Percentiles rank a stretch among this genome's conserved stretches.
Conservation (phyloP, 139 green algal genomes). For the Monoraphidium neglectum region DNA sequence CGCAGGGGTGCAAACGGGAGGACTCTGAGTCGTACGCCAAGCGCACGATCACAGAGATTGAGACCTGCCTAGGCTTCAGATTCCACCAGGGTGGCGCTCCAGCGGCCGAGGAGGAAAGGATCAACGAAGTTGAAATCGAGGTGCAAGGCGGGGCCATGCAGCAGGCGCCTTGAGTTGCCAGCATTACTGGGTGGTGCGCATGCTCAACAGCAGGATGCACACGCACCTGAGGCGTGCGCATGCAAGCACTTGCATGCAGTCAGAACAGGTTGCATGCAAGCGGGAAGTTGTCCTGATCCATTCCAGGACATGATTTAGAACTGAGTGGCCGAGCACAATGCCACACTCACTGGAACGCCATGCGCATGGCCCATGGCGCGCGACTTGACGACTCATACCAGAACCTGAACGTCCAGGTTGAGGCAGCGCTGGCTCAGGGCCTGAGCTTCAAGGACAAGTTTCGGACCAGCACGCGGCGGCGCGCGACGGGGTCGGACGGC, state of each 20-base stretch:
- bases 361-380: no score
- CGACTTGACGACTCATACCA: background rate
- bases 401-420: conserved; percentile 24
- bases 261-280: no score
- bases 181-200: no score
- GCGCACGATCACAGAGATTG: conserved; percentile 34
- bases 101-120: conserved; percentile 5
- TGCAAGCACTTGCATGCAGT: no score
- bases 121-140: conserved; percentile 21
- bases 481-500: no score
- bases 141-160: background rate
- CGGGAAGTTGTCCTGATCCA: no score
- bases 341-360: no score
- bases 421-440: conserved; percentile 22
- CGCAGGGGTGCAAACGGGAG: conserved; percentile 21
- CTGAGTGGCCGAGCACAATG: no score
- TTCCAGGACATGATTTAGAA: no score
- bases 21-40: conserved; percentile 35
- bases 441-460: conserved; percentile 33
- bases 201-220: no score
- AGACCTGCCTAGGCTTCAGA: conserved; percentile 29
- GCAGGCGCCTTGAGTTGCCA: no score
- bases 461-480: conserved; percentile 17
- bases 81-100: conserved; percentile 17
- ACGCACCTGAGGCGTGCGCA: no score